Conservation (phyloP, 306 rosid genomes). For the Glycine tomentella region DNA sequence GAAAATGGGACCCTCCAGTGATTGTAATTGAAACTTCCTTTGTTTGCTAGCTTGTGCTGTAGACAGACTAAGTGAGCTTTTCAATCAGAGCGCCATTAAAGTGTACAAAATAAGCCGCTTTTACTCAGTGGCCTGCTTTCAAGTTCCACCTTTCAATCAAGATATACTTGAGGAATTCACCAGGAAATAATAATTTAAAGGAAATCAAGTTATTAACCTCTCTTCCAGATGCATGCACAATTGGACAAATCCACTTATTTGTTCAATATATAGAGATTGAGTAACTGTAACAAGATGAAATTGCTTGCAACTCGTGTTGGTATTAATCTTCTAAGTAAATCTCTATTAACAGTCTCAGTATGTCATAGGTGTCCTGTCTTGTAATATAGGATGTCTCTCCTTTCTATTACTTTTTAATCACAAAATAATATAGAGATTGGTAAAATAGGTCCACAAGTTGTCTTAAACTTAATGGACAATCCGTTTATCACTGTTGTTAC, state of each 20-base stretch:
- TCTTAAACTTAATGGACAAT: slow-evolving; percentile 34
- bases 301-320: no score
- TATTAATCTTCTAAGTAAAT: no score
- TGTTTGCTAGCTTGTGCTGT: slow-evolving; percentile 55
- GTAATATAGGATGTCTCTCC: no score
- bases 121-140: slow-evolving; percentile 31
- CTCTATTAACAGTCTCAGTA: no score
- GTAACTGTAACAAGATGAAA: no score
- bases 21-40: slow-evolving; percentile 54
- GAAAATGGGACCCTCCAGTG: slow-evolving; percentile 61
- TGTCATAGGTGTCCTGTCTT: no score
- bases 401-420: no score
- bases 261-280: not conserved
- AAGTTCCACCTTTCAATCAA: slow-evolving; percentile 41
- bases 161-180: slow-evolving; percentile 20
- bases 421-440: not conserved
- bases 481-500: slow-evolving; percentile 31
- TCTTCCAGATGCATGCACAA: not conserved
- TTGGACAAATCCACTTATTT: not conserved
- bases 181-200: not conserved
- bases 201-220: slow-evolving; percentile 4
- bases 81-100: slow-evolving; percentile 39
- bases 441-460: slow-evolving; percentile 30
- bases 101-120: slow-evolving; percentile 55
- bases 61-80: slow-evolving; percentile 44